Evolutionary conservation across 1,139 yeast species (phyloP).

Genomic region (Protomyces inundatus): DNA sequence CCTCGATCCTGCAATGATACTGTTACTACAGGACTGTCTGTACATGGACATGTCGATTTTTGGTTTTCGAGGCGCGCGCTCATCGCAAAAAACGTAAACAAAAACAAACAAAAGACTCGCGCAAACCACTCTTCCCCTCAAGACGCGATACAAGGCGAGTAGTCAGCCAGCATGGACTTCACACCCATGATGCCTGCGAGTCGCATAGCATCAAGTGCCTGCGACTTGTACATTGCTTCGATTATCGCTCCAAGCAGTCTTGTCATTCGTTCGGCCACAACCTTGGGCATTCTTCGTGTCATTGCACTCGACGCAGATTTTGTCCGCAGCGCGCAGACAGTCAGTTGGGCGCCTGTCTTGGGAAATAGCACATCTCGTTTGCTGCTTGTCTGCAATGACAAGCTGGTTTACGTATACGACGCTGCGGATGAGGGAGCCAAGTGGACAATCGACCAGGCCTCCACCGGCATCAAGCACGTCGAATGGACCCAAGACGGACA

Average conservation of each 20-base stretch:
- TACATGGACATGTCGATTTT: background rate
- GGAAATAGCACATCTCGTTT: constrained; percentile 12
- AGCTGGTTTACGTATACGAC: constrained; percentile 29
- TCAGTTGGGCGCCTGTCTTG: constrained; percentile 8
- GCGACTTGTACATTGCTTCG: constrained; percentile 18
- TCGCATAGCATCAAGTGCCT: constrained; percentile 2
- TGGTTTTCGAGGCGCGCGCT: background rate
- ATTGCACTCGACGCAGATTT: constrained; percentile 15
- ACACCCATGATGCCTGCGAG: constrained; percentile 18
- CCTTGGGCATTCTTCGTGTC: constrained; percentile 26
- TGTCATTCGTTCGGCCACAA: constrained; percentile 25
- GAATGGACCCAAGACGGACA: constrained; percentile 32
- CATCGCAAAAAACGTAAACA: background rate
- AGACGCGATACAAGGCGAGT: background rate
- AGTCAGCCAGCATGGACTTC: constrained; percentile 2
- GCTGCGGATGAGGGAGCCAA: constrained; percentile 24
- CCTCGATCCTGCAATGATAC: background rate
- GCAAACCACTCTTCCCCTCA: background rate
- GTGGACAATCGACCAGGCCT: constrained; percentile 27
- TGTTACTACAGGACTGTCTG: background rate
- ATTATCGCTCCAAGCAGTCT: constrained; percentile 7
- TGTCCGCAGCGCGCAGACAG: background rate
- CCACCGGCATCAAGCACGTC: constrained; percentile 28
- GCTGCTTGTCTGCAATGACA: constrained; percentile 30
- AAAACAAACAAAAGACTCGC: background rate